A percentile compares a stretch with the other conserved stretches of the same genome.
Evolutionary conservation across 2,329 filamentous ascomycete species (phyloP).

Genomic region (Arthrobotrys musiformis): DNA sequence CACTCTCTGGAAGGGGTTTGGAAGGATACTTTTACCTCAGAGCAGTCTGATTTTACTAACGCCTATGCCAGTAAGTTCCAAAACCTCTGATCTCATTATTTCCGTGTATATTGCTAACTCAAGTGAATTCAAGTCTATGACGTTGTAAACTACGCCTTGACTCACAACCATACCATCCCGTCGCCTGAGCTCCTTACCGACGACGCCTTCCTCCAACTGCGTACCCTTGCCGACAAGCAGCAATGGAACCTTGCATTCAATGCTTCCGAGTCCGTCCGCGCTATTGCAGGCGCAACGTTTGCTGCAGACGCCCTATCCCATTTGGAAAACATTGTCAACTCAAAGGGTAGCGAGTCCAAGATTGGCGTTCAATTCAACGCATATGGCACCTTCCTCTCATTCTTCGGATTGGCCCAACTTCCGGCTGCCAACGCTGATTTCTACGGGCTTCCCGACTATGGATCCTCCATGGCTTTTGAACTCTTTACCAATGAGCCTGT

Average conservation of each 20-base stretch:
- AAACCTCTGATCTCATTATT: background rate
- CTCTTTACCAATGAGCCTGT: conserved; percentile 66
- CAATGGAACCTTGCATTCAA: conserved; percentile 72
- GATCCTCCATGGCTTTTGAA: conserved; percentile 83
- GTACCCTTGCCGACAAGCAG: conserved; percentile 78
- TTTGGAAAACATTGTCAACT: conserved; percentile 28
- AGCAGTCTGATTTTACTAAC: conserved; percentile 65
- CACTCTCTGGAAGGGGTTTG: conserved; percentile 65
- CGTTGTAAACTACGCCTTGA: conserved; percentile 69
- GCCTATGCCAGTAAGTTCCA: conserved; percentile 64
- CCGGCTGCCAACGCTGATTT: conserved; percentile 71
- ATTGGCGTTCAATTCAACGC: conserved; percentile 65
- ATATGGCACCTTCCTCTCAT: conserved; percentile 68
- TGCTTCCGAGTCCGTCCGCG: conserved; percentile 62
- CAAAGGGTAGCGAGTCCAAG: conserved; percentile 58
- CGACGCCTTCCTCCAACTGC: conserved; percentile 71
- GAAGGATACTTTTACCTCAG: conserved; percentile 63
- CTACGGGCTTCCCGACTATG: conserved; percentile 81
- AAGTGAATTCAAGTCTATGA: conserved; percentile 66
- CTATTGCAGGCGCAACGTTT: conserved; percentile 69
- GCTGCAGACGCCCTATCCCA: conserved; percentile 59
- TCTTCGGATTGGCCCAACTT: conserved; percentile 67
- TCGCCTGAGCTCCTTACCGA: conserved; percentile 65
- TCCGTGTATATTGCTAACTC: background rate
- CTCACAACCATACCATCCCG: conserved; percentile 65